Base-by-base conservation (phyloP, 169 alveolate genomes). In the Cryptosporidium baileyi region DNA sequence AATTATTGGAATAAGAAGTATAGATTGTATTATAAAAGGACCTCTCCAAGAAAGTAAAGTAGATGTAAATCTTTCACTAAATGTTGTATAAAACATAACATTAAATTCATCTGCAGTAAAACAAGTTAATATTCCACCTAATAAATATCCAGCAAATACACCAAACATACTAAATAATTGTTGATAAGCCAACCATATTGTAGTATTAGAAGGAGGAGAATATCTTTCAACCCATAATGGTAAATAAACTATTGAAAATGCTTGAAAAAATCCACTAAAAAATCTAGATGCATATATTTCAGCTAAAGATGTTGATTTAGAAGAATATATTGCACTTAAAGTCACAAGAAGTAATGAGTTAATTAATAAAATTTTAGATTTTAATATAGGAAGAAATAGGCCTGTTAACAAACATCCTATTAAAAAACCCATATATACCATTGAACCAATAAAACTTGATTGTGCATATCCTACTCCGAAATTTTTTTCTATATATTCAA, bases 271-370 rank as follows among this genome's bases (percentile, higher is more conserved):
- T 1, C 85, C 85, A 40, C n/a, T 52, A 32, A 74, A 74, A 38
- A 74, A 74, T 74, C 85, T 74, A 8, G 85, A 51, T 51, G 85
- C 85, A 41, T 74, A 74, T 32, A 74, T 74, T 19, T 74, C 85
- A 9, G 60, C 40, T 38, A 74, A 34, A 0, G 60, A 51, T 38
- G 17, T 19, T n/a, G 85, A 26, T 43, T 74, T 74, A 7, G 67
- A 74, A 22, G 85, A 74, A 34, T 74, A 74, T 0, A 74, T 32
- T 24, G 62, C 65, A 54, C 74, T 49, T 7, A 74, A 17, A 0
- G 4, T 22, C 24, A 74, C 67, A 5, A 24, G 28, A 8, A 59
- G 28, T 6, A 74, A 60, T 17, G 85, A 74, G 30, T 60, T 47
- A 6, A 74, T 24, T 19, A 54, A 34, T 40, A 74, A 57, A 6